These are phyloP conservation scores for Nicotiana paniculata DNA, from an alignment of 257 asterid genomes.

Conservation along the genomic window DNA sequence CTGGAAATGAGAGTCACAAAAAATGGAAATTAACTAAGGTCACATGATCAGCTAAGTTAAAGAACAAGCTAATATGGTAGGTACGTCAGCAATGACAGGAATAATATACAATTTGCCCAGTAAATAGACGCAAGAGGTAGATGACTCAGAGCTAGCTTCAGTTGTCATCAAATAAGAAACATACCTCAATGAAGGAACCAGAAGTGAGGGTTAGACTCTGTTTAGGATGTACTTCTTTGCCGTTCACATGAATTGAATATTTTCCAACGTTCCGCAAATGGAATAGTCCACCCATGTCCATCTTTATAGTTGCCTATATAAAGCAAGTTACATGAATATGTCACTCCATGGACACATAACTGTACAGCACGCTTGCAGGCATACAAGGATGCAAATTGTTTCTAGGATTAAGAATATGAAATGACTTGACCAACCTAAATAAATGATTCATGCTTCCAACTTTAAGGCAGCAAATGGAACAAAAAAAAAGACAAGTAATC, in stretches of 20 bases:
- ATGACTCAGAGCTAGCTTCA: not conserved
- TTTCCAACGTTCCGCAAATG: slow-evolving; percentile 11
- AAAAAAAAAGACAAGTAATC: not conserved
- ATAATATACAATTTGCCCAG: not conserved
- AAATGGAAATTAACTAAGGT: not conserved
- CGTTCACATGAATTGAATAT: slow-evolving; percentile 9
- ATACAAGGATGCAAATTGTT: not conserved
- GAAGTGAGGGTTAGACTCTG: slow-evolving; percentile 6
- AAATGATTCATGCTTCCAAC: not conserved
- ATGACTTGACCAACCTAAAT: not conserved
- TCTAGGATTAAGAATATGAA: not conserved
- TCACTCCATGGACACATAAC: not conserved
- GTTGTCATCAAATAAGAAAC: not conserved
- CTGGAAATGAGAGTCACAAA: not conserved
- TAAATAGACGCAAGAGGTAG: not conserved
- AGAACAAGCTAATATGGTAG: not conserved
- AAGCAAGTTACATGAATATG: not conserved
- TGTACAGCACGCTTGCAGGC: not conserved
- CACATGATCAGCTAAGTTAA: not conserved
- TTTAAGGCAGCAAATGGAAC: not conserved
- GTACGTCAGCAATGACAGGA: not conserved
- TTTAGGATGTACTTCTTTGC: slow-evolving; percentile 2
- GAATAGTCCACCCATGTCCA: slow-evolving; percentile 8
- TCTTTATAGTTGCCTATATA: slow-evolving; percentile 10
- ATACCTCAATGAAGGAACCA: slow-evolving; percentile 16